These are phyloP conservation scores for Debaryomyces udenii DNA, from an alignment of 1,139 yeast genomes.

Conservation along the genomic window DNA sequence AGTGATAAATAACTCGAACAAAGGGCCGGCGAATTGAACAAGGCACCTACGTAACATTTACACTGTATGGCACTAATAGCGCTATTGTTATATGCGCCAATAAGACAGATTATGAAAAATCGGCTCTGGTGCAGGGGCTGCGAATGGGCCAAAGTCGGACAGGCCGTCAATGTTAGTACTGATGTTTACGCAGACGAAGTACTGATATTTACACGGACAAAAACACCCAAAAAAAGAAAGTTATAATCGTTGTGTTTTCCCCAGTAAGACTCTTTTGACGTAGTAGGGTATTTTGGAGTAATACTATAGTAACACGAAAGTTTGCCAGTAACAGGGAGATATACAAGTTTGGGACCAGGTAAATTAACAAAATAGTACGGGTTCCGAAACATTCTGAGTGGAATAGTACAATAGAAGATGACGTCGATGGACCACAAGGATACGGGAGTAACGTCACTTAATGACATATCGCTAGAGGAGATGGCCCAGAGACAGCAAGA, in stretches of 20 bases:
- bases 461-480: constrained; percentile 22
- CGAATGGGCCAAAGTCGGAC: too few relatives aligned
- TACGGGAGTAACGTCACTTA: constrained; percentile 18
- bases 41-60: too few relatives aligned
- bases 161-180: not conserved
- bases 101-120: too few relatives aligned
- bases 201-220: not conserved
- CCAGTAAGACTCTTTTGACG: not conserved
- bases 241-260: too few relatives aligned
- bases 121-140: too few relatives aligned
- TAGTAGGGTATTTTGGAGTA: not conserved
- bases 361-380: not conserved
- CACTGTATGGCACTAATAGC: too few relatives aligned
- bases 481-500: constrained; percentile 21
- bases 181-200: not conserved
- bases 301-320: not conserved
- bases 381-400: not conserved
- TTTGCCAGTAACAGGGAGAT: not conserved
- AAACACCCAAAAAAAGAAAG: not conserved
- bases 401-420: constrained; percentile 11
- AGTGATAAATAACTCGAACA: too few relatives aligned
- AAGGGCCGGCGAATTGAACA: too few relatives aligned
- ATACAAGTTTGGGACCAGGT: not conserved
- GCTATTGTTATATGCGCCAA: too few relatives aligned
- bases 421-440: constrained; percentile 22